phyloP scores from a whole-genome alignment of 768 basidiomycete genomes.

The Mycena chlorophos region DNA sequence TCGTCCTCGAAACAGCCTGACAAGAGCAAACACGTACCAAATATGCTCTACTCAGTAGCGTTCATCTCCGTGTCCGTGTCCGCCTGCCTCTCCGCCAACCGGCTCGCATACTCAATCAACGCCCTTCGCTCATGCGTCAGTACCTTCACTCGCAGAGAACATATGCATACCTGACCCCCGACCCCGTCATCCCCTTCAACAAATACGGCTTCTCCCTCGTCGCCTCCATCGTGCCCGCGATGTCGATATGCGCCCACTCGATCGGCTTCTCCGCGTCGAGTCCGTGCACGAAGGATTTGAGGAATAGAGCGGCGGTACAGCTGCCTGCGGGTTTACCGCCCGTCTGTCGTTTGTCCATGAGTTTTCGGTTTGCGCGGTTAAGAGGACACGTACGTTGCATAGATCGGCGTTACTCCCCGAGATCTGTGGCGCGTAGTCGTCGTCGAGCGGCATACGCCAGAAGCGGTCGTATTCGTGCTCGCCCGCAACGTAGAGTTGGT shows the following conservation, averaged over 20 bases:
- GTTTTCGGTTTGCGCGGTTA: not conserved
- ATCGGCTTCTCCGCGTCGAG: slow-evolving; percentile 57
- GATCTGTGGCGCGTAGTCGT: slow-evolving; percentile 78
- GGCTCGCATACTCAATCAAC: too few relatives aligned
- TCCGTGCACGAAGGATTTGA: slow-evolving; percentile 79
- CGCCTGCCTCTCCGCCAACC: too few relatives aligned
- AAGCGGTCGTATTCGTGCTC: slow-evolving; percentile 77
- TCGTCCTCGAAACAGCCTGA: too few relatives aligned
- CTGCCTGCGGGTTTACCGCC: slow-evolving; percentile 74
- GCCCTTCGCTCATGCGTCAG: too few relatives aligned
- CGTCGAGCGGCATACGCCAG: slow-evolving; percentile 90
- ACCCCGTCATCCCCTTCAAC: slow-evolving; percentile 34
- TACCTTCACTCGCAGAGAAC: too few relatives aligned
- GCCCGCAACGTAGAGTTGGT: slow-evolving; percentile 65
- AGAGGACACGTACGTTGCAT: slow-evolving; percentile 57
- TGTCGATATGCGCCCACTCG: slow-evolving; percentile 88
- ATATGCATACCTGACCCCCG: too few relatives aligned
- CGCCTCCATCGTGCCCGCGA: slow-evolving; percentile 72
- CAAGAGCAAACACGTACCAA: too few relatives aligned
- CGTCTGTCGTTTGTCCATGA: slow-evolving; percentile 44
- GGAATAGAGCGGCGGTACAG: slow-evolving; percentile 84
- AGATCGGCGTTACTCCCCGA: slow-evolving; percentile 77
- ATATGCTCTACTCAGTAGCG: too few relatives aligned
- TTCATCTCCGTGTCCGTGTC: too few relatives aligned
- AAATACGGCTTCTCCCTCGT: slow-evolving; percentile 24